These are phyloP conservation scores for Dentipellis fragilis DNA, from an alignment of 768 basidiomycete species.

Conservation along the genomic window DNA sequence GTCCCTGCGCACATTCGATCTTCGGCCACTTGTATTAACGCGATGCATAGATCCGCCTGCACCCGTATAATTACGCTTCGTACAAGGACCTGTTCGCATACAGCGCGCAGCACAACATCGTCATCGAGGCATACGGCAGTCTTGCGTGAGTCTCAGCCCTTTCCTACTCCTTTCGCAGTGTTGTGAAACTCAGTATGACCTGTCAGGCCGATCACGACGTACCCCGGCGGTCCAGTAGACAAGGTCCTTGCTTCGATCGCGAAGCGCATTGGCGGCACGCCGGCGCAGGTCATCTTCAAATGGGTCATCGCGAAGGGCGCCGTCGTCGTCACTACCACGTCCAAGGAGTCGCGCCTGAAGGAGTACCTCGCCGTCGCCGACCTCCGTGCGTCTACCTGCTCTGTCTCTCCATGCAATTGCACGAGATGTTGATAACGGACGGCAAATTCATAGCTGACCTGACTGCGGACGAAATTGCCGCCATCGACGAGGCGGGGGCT, in stretches of 20 bases:
- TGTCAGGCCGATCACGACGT: slow-evolving; percentile 23
- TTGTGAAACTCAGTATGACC: background rate
- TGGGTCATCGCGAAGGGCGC: slow-evolving; percentile 63
- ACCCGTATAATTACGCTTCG: slow-evolving; percentile 62
- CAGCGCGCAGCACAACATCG: slow-evolving; percentile 46
- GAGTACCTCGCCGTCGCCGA: background rate
- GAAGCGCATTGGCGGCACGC: slow-evolving; percentile 37
- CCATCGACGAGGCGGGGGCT: slow-evolving; percentile 54
- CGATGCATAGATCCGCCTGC: slow-evolving; percentile 43
- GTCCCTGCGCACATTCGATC: background rate
- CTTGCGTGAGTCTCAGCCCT: slow-evolving; percentile 32
- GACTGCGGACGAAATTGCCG: slow-evolving; percentile 45
- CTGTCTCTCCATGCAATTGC: background rate
- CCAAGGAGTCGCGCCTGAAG: background rate
- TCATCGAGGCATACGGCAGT: slow-evolving; percentile 56
- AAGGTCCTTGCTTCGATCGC: slow-evolving; percentile 41
- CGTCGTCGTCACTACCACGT: slow-evolving; percentile 47
- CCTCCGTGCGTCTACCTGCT: slow-evolving; percentile 4
- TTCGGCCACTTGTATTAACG: background rate
- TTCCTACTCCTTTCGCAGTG: background rate
- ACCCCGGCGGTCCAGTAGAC: slow-evolving; percentile 59
- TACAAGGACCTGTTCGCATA: slow-evolving; percentile 46
- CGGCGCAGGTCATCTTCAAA: slow-evolving; percentile 54
- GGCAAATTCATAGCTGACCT: slow-evolving; percentile 31
- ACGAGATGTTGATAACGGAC: background rate